Evolutionary conservation across 345 rosid genomes (phyloP).

Genomic region (Pistacia atlantica): DNA sequence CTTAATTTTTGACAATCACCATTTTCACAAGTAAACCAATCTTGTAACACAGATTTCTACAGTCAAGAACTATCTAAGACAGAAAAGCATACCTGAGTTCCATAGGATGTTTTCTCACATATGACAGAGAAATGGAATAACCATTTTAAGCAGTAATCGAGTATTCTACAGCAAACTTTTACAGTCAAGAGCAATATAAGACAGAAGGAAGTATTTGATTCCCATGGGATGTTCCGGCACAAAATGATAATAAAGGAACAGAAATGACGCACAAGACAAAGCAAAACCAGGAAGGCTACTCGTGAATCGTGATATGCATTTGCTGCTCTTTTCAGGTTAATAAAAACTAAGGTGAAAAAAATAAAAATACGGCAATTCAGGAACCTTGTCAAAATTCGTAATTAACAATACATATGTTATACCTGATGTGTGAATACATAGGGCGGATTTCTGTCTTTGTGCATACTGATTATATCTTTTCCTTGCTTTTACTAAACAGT

Average conservation of each 20-base stretch:
- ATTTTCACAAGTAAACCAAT: too few relatives aligned
- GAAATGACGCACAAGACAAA: neutral
- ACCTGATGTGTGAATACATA: neutral
- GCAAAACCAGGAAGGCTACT: neutral
- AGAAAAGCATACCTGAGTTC: too few relatives aligned
- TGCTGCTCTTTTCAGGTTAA: neutral
- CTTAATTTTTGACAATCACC: neutral
- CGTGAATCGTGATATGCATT: neutral
- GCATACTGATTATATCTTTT: neutral
- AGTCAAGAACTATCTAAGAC: too few relatives aligned
- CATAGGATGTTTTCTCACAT: too few relatives aligned
- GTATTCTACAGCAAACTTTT: neutral
- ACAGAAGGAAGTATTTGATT: neutral
- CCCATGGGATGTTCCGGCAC: neutral
- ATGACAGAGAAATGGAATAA: too few relatives aligned
- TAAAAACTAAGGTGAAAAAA: neutral
- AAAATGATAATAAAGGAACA: neutral
- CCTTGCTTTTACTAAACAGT: neutral
- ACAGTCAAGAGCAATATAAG: neutral
- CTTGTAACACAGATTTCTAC: too few relatives aligned
- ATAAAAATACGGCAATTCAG: neutral
- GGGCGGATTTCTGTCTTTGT: neutral
- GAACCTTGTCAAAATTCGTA: neutral
- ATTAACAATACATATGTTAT: neutral
- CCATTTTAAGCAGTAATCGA: neutral